phyloP scores from a whole-genome alignment of 2,329 filamentous ascomycete genomes.

The Apiospora hydei region DNA sequence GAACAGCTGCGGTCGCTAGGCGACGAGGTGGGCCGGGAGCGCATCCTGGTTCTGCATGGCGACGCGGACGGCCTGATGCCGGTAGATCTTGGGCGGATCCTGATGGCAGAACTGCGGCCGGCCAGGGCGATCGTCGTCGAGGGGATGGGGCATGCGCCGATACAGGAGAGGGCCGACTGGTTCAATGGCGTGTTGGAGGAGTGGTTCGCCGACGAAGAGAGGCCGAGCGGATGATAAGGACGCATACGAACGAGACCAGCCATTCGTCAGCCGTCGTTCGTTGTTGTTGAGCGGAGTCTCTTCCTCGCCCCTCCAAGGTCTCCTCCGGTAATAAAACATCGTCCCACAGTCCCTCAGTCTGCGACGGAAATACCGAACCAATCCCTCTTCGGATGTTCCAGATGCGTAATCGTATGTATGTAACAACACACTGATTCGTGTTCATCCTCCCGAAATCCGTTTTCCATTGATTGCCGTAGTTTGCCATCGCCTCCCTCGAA shows the following conservation, averaged over 20 bases:
- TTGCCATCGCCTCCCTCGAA: not conserved
- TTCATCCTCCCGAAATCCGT: not conserved
- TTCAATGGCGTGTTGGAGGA: conserved; percentile 70
- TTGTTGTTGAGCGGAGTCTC: conserved; percentile 9
- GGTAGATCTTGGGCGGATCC: conserved; percentile 70
- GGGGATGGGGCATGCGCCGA: conserved; percentile 76
- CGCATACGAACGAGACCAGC: not conserved
- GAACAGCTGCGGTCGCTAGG: conserved; percentile 71
- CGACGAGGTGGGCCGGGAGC: conserved; percentile 72
- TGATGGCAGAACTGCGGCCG: conserved; percentile 71
- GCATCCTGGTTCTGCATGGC: conserved; percentile 79
- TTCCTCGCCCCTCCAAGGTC: not conserved
- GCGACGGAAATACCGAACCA: conserved; percentile 8
- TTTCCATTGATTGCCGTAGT: not conserved
- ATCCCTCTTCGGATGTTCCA: not conserved
- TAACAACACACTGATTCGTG: not conserved
- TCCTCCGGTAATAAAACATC: not conserved
- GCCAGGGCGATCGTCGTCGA: not conserved
- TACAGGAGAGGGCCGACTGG: conserved; percentile 74
- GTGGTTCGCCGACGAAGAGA: conserved; percentile 61
- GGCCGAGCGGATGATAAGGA: conserved; percentile 44
- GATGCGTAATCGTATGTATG: not conserved
- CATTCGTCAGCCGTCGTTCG: not conserved
- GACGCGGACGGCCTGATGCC: conserved; percentile 75
- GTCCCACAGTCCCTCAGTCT: not conserved